These are phyloP conservation scores for Parietichytrium sp. DNA, from an alignment of 108 stramenopile species.

Conservation along the genomic window DNA sequence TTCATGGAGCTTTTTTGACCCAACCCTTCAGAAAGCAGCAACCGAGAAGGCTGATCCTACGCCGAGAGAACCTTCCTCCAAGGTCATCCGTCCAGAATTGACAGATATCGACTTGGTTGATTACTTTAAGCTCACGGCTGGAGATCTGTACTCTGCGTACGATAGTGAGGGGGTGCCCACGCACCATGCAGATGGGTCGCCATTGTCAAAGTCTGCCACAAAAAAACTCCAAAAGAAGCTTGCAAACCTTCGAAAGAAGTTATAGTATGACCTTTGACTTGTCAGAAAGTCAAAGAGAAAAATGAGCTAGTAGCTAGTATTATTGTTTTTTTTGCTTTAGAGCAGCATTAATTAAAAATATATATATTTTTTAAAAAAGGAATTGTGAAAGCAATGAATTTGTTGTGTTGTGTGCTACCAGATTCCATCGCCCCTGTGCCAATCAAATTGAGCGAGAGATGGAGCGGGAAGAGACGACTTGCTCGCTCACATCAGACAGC, in stretches of 20 bases:
- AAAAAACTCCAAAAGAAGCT: slow-evolving; percentile 61
- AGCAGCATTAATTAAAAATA: no score
- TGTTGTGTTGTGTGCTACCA: no score
- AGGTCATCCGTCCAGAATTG: slow-evolving; percentile 49
- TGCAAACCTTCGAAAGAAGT: slow-evolving; percentile 56
- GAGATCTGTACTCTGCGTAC: slow-evolving; percentile 57
- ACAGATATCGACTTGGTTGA: slow-evolving; percentile 49
- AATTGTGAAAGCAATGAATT: no score
- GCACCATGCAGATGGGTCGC: slow-evolving; percentile 47
- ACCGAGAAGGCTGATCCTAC: slow-evolving; percentile 60
- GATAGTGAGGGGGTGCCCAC: slow-evolving; percentile 69
- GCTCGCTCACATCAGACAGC: no score
- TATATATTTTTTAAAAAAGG: no score
- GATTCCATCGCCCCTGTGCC: no score
- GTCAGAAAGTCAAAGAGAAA: not conserved
- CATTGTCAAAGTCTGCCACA: slow-evolving; percentile 53
- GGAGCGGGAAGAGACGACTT: no score
- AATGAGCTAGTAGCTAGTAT: no score
- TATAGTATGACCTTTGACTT: slow-evolving; percentile 50
- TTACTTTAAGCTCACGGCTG: slow-evolving; percentile 47
- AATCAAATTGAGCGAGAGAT: no score
- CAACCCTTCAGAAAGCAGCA: slow-evolving; percentile 73
- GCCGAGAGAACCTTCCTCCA: slow-evolving; percentile 58
- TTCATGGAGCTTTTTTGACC: slow-evolving; percentile 36
- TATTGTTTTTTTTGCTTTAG: no score